Evolutionary conservation across 202 grass and related monocot genomes (phyloP).

Genomic region (Digitaria exilis): DNA sequence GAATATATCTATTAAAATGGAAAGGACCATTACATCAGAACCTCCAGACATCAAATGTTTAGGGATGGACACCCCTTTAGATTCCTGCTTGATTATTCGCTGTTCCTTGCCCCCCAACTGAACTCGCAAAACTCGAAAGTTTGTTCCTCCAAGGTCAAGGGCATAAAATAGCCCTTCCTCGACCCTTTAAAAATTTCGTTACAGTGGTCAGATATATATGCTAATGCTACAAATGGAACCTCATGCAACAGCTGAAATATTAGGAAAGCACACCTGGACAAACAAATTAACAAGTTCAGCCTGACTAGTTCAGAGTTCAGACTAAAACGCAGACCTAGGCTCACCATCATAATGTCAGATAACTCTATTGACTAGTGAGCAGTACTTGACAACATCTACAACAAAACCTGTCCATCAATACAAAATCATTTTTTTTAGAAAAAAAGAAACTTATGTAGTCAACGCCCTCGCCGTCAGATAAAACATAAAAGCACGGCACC

Average conservation of each 20-base stretch:
- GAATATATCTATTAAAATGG: background rate
- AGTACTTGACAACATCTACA: background rate
- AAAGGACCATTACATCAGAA: constrained; percentile 53
- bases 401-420: background rate
- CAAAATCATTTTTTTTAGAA: background rate
- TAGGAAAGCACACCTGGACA: background rate
- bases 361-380: too few relatives aligned
- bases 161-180: constrained; percentile 83
- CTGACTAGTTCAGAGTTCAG: background rate
- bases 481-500: background rate
- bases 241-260: background rate
- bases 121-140: constrained; percentile 76
- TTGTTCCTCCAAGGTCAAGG: constrained; percentile 94
- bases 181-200: constrained; percentile 41
- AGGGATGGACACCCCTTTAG: constrained; percentile 72
- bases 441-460: background rate
- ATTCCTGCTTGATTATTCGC: constrained; percentile 73
- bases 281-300: background rate
- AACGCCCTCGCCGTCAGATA: background rate
- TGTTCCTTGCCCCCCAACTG: constrained; percentile 73
- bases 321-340: background rate
- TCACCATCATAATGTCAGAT: background rate
- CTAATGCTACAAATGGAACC: background rate
- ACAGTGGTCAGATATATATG: background rate
- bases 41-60: constrained; percentile 70